phyloP scores from a whole-genome alignment of 2,329 filamentous ascomycete species.

The Cladosporium sp. region DNA sequence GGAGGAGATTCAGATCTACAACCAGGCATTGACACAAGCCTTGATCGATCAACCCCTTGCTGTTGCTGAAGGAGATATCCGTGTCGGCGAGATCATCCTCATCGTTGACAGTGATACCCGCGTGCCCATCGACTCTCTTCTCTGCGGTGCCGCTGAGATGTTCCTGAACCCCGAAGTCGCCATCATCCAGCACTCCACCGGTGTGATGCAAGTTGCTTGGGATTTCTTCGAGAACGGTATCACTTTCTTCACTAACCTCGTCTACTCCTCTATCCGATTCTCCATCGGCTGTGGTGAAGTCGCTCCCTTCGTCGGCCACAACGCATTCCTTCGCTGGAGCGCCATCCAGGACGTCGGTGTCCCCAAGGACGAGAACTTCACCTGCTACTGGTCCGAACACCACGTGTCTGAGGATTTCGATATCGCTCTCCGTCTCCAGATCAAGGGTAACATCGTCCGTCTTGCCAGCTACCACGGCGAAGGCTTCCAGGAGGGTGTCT shows the following conservation, averaged over 20 bases:
- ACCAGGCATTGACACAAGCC: slow-evolving; percentile 58
- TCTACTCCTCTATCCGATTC: slow-evolving; percentile 70
- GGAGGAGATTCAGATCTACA: slow-evolving; percentile 63
- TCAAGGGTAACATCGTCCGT: slow-evolving; percentile 64
- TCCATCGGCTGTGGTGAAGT: slow-evolving; percentile 68
- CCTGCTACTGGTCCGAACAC: slow-evolving; percentile 70
- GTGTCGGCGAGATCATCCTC: slow-evolving; percentile 61
- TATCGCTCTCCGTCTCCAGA: slow-evolving; percentile 68
- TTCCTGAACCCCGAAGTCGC: slow-evolving; percentile 64
- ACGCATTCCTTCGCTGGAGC: slow-evolving; percentile 68
- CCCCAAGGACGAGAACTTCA: slow-evolving; percentile 58
- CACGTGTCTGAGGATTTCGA: slow-evolving; percentile 78
- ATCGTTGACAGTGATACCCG: slow-evolving; percentile 67
- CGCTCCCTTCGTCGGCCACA: slow-evolving; percentile 73
- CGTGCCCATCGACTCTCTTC: slow-evolving; percentile 63
- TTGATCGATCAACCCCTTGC: slow-evolving; percentile 60
- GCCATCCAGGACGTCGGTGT: slow-evolving; percentile 58
- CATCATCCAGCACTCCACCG: slow-evolving; percentile 68
- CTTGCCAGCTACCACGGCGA: slow-evolving; percentile 65
- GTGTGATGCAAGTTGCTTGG: slow-evolving; percentile 71
- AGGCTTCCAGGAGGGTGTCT: slow-evolving; percentile 71
- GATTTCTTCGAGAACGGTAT: slow-evolving; percentile 73
- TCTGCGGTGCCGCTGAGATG: slow-evolving; percentile 72
- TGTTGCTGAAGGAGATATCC: slow-evolving; percentile 58
- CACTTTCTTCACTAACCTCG: slow-evolving; percentile 74